Base-by-base conservation (phyloP, 345 rosid genomes). In the Hypericum perforatum region DNA sequence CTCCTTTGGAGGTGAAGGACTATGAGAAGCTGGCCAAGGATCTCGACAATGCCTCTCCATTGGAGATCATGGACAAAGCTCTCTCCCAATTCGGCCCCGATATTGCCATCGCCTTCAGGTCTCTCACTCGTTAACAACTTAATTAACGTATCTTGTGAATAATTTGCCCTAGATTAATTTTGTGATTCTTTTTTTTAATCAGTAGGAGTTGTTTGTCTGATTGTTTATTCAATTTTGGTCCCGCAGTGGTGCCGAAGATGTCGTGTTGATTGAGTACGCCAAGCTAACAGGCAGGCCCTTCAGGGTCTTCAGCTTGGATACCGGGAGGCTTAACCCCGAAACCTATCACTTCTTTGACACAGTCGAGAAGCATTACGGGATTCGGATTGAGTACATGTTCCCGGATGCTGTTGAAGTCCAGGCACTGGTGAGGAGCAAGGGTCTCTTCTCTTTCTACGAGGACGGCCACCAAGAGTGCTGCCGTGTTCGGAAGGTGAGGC, bases 401-500 rank as follows among this genome's bases (percentile, higher is more conserved):
- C 98, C 96, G 0, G 98, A 92, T 63, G 75, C 98, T 10, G 90
- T 82, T 39, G 98, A 91, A 68, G 96, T 91, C 63, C 95, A 87
- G 67, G 95, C 75, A 49, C 62, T 92, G 40, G 98, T 88, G 2
- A 81, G 97, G 72, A 82, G 70, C 76, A 90, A 90, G 58, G 97
- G 97, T 10, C 76, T 90, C 36, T 90, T 86, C 69, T 90, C 96
- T 6, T 90, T 90, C 68, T 90, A 90, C 0, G 94, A 90, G 55
- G 97, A 90, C 29, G 97, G 97, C 49, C 97, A 90, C 68, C 97
- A 86, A 43, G 97, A 90, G 51, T 90, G 97, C 79, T 92, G 98
- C 81, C 84, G 96, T 16, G 90, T 85, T 38, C 82, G 98, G 70
- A 92, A 92, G 67, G 98, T 92, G 54, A 81, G 95, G 59, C 98